phyloP scores from a whole-genome alignment of 768 basidiomycete genomes.

The Kwoniella bestiolae region DNA sequence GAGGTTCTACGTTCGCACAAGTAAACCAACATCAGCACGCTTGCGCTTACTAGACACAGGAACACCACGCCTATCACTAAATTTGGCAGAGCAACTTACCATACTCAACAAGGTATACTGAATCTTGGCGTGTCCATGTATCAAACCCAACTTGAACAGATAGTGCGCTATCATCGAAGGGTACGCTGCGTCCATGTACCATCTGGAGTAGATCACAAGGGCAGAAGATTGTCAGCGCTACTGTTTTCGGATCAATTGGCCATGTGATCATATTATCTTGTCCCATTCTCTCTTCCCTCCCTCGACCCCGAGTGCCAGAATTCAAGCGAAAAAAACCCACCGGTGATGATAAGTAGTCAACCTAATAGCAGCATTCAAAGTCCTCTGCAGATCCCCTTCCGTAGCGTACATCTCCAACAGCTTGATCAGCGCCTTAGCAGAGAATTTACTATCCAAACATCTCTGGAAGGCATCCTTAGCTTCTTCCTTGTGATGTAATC shows the following conservation, averaged over 20 bases:
- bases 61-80: too few relatives aligned
- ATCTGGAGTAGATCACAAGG: too few relatives aligned
- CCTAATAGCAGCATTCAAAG: constrained; percentile 87
- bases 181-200: constrained; percentile 65
- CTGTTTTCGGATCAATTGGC: too few relatives aligned
- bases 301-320: too few relatives aligned
- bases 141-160: constrained; percentile 90
- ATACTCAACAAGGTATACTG: constrained; percentile 90
- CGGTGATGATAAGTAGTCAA: constrained; percentile 84
- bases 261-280: too few relatives aligned
- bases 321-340: too few relatives aligned
- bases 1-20: constrained; percentile 58
- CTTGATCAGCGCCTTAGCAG: constrained; percentile 89
- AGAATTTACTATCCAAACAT: constrained; percentile 85
- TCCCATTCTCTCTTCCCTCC: too few relatives aligned
- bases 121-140: constrained; percentile 93
- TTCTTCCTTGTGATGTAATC: constrained; percentile 97
- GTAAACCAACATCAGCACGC: too few relatives aligned
- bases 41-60: too few relatives aligned
- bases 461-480: constrained; percentile 97
- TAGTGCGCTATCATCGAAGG: constrained; percentile 87
- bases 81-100: too few relatives aligned
- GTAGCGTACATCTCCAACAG: constrained; percentile 96
- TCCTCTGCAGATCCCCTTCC: constrained; percentile 89
- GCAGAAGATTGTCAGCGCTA: too few relatives aligned